Conservation (phyloP, 2,329 filamentous ascomycete species). For the Diaporthe velutina region DNA sequence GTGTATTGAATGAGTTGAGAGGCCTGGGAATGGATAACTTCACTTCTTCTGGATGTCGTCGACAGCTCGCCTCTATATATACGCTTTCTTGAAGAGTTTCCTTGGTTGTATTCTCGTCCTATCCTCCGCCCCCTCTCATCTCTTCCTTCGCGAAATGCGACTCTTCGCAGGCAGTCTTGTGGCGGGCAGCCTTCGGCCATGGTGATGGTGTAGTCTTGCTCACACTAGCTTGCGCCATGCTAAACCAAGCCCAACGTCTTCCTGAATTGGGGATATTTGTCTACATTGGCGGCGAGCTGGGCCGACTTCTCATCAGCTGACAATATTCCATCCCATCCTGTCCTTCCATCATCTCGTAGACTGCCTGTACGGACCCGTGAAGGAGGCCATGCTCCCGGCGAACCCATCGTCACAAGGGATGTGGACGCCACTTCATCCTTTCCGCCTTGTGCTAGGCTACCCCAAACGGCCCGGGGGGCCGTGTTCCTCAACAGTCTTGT, state of each 20-base stretch:
- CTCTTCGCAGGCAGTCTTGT: background rate
- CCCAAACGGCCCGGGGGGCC: background rate
- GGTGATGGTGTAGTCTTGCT: background rate
- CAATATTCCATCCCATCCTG: background rate
- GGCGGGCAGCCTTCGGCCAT: background rate
- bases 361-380: background rate
- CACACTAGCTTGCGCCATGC: background rate
- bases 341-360: background rate
- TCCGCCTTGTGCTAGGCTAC: background rate
- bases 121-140: background rate
- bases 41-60: background rate
- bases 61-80: background rate
- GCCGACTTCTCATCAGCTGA: conserved; percentile 10
- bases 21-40: background rate
- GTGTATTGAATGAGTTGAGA: background rate
- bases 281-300: background rate
- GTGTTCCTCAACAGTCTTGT: background rate
- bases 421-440: conserved; percentile 9
- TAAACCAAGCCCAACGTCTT: background rate
- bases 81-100: background rate
- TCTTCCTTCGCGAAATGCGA: background rate
- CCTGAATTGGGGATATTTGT: conserved; percentile 5
- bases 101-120: background rate
- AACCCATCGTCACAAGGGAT: no score
- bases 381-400: background rate